phyloP scores from a whole-genome alignment of 352 stramenopile genomes.

The Phytopythium sindhum region DNA sequence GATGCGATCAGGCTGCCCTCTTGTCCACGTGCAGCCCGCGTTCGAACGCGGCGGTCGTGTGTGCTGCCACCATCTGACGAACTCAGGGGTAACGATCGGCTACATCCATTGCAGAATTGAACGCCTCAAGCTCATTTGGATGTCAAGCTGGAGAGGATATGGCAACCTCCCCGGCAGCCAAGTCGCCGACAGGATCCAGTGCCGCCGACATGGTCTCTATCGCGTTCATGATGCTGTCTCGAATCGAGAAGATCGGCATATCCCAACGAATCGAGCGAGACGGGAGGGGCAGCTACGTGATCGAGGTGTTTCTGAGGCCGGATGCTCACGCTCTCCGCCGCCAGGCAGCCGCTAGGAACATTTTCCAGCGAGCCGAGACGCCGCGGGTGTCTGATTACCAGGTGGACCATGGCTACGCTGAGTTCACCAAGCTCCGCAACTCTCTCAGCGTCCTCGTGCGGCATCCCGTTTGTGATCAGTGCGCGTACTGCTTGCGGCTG shows the following conservation, averaged over 20 bases:
- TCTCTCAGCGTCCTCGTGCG: neutral
- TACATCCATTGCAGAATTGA: too few species aligned
- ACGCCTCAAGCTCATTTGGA: too few species aligned
- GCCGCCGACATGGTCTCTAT: neutral
- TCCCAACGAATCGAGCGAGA: conserved; percentile 13
- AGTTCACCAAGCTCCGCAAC: conserved; percentile 3
- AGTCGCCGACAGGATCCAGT: neutral
- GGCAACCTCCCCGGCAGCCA: neutral
- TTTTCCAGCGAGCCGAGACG: conserved; percentile 5
- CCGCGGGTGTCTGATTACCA: conserved; percentile 14
- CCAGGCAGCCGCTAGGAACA: neutral
- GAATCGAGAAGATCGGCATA: conserved; percentile 13
- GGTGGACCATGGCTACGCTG: conserved; percentile 14
- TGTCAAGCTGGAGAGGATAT: neutral
- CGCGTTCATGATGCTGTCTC: conserved; percentile 1
- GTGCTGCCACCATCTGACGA: too few species aligned
- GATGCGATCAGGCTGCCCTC: too few species aligned
- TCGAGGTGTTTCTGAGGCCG: conserved; percentile 11
- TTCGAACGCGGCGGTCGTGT: too few species aligned
- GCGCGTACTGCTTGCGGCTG: conserved; percentile 2
- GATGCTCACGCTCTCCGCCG: neutral
- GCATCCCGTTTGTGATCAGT: neutral
- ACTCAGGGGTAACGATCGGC: too few species aligned
- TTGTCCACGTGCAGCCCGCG: too few species aligned
- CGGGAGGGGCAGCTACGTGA: conserved; percentile 10